Evolutionary conservation across 345 rosid species (phyloP).

Genomic region (Pistacia vera): DNA sequence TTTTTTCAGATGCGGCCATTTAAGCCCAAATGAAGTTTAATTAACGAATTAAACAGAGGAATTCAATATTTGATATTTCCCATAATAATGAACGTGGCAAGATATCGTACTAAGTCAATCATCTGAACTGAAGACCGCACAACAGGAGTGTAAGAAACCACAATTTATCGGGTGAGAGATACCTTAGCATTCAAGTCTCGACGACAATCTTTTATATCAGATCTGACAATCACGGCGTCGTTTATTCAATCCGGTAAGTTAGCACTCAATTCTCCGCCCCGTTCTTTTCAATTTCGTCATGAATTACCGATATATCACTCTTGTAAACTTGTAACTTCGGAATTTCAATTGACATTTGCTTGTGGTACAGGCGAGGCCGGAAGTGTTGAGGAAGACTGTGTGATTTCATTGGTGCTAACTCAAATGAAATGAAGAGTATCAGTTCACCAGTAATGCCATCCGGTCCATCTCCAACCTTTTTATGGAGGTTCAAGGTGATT

Average conservation of each 20-base stretch:
- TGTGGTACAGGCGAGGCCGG: slow-evolving; percentile 41
- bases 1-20: too few relatives aligned
- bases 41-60: too few relatives aligned
- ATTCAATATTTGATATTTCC: background rate
- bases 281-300: background rate
- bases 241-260: background rate
- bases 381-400: slow-evolving; percentile 43
- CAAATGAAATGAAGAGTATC: slow-evolving; percentile 52
- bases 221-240: background rate
- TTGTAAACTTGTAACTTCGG: background rate
- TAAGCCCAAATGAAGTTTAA: too few relatives aligned
- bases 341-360: too few relatives aligned
- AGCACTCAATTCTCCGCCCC: background rate
- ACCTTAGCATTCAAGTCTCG: background rate
- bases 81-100: background rate
- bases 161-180: background rate
- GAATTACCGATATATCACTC: background rate
- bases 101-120: background rate
- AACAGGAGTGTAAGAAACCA: background rate
- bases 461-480: slow-evolving; percentile 75
- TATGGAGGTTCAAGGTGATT: slow-evolving; percentile 91
- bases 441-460: slow-evolving; percentile 32
- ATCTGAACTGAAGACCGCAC: too few relatives aligned
- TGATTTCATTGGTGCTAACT: slow-evolving; percentile 27
- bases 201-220: background rate